A percentile compares a stretch with the other conserved stretches of the same genome.
Evolutionary conservation across 305 asterid genomes (phyloP).

Genomic region (Rubia tinctorum): DNA sequence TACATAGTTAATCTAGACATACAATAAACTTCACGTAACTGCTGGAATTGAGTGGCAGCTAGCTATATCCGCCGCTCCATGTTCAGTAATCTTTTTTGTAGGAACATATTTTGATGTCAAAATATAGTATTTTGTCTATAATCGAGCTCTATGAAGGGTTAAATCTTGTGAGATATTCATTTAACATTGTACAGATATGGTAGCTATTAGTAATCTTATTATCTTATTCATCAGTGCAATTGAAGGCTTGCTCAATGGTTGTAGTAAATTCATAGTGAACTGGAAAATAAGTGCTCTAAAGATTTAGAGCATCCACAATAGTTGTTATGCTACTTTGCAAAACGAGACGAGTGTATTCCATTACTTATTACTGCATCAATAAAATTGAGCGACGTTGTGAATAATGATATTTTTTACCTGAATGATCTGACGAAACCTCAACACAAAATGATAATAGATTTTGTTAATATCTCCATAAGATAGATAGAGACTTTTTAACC

Average conservation of each 20-base stretch:
- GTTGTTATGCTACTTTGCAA: background rate
- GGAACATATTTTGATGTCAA: slow-evolving; percentile 5
- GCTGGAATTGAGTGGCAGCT: slow-evolving; percentile 7
- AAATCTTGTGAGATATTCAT: too few relatives aligned
- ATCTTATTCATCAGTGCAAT: too few relatives aligned
- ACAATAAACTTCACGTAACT: background rate
- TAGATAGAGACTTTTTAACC: background rate
- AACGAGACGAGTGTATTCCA: background rate
- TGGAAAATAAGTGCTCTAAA: too few relatives aligned
- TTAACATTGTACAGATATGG: too few relatives aligned
- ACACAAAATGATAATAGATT: background rate
- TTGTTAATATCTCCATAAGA: background rate
- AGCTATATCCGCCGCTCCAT: slow-evolving; percentile 23
- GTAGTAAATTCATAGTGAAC: too few relatives aligned
- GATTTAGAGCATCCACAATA: too few relatives aligned
- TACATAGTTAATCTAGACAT: background rate
- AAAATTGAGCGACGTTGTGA: background rate
- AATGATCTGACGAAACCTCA: background rate
- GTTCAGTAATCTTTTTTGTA: background rate
- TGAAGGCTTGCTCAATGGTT: too few relatives aligned
- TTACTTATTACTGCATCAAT: background rate
- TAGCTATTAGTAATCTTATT: too few relatives aligned
- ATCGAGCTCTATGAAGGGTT: too few relatives aligned
- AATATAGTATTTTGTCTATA: background rate
- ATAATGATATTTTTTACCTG: too few relatives aligned